phyloP scores from a whole-genome alignment of 345 rosid species.

The Toxicodendron radicans region DNA sequence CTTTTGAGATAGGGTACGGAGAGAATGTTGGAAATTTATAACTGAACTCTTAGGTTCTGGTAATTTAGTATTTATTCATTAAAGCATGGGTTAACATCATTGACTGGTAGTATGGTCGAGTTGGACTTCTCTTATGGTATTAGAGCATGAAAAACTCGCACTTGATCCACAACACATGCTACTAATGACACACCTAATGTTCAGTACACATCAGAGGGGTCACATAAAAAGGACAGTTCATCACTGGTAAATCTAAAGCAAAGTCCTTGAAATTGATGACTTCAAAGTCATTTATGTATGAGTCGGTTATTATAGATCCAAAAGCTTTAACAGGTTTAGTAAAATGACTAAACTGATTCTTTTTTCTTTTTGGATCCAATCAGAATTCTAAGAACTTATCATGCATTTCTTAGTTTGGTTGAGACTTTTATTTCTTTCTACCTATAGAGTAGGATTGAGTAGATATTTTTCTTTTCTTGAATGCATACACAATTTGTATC shows the following conservation, averaged over 20 bases:
- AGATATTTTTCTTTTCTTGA: background rate
- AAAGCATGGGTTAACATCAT: background rate
- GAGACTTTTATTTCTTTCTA: background rate
- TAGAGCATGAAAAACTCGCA: background rate
- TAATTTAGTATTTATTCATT: background rate
- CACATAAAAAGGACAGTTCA: slow-evolving; percentile 14
- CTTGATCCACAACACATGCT: background rate
- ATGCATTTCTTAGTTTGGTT: slow-evolving; percentile 7
- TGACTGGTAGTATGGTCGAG: background rate
- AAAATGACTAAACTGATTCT: background rate
- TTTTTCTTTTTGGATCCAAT: background rate
- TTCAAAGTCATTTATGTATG: background rate
- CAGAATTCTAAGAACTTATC: background rate
- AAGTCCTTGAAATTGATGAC: background rate
- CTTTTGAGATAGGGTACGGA: slow-evolving; percentile 19
- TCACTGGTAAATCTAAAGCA: no score
- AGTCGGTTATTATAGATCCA: background rate
- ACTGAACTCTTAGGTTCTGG: background rate
- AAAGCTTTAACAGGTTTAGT: background rate
- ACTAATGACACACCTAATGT: no score
- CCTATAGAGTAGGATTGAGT: background rate
- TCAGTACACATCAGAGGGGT: no score
- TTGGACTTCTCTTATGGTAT: background rate
- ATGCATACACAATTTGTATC: background rate
- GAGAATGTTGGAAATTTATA: background rate